Conservation (phyloP, 495 filamentous ascomycete genomes). For the Xylaria scruposa region DNA sequence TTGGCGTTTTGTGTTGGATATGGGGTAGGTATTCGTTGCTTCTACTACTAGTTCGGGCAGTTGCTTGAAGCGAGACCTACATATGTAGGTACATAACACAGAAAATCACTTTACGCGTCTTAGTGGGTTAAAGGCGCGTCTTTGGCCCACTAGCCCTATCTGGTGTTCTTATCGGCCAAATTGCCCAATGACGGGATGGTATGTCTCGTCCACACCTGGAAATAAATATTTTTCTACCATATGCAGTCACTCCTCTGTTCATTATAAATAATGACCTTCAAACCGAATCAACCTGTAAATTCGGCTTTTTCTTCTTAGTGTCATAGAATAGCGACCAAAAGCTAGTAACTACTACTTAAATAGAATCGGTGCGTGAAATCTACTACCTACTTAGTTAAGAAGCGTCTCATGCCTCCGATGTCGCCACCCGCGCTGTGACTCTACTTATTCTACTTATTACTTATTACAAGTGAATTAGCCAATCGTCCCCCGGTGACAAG, state of each 20-base stretch:
- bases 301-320: not conserved
- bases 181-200: too few relatives aligned
- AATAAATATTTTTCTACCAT: not conserved
- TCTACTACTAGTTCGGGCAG: not conserved
- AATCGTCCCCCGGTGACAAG: not conserved
- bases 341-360: not conserved
- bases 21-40: not conserved
- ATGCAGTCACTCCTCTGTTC: too few relatives aligned
- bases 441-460: too few relatives aligned
- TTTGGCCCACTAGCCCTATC: not conserved
- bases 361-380: not conserved
- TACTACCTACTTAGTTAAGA: not conserved
- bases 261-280: not conserved
- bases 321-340: not conserved
- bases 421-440: slow-evolving; percentile 7
- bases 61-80: not conserved
- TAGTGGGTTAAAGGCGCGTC: slow-evolving; percentile 31
- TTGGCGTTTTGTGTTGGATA: slow-evolving; percentile 26
- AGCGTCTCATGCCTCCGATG: slow-evolving; percentile 1
- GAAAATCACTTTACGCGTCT: slow-evolving; percentile 44
- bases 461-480: not conserved
- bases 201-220: not conserved
- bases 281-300: not conserved
- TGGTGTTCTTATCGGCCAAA: not conserved
- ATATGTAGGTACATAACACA: not conserved